phyloP scores from a whole-genome alignment of 2,329 filamentous ascomycete genomes.

The Xylariaceae sp. region DNA sequence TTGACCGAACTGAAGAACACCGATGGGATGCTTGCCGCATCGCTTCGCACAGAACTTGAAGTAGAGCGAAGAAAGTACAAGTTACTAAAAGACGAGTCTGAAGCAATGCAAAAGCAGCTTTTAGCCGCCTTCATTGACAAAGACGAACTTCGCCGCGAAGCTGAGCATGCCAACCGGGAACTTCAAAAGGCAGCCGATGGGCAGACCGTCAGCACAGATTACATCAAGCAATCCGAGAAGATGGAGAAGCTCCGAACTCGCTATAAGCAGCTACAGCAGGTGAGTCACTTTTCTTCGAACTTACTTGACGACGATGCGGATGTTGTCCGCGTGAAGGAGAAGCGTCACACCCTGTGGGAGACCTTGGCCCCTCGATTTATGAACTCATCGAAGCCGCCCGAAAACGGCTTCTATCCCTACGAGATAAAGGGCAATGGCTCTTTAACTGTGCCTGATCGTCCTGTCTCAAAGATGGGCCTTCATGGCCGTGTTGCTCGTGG shows the following conservation, averaged over 20 bases:
- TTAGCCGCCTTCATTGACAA: conserved; percentile 65
- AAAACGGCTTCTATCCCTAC: conserved; percentile 30
- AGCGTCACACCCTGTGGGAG: conserved; percentile 35
- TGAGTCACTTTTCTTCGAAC: conserved; percentile 47
- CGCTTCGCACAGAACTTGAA: conserved; percentile 64
- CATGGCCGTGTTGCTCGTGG: conserved; percentile 5
- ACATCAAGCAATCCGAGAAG: conserved; percentile 53
- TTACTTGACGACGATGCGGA: conserved; percentile 26
- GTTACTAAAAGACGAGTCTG: conserved; percentile 56
- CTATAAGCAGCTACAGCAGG: conserved; percentile 64
- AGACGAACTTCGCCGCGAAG: conserved; percentile 62
- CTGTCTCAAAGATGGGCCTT: conserved; percentile 13
- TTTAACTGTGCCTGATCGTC: conserved; percentile 21
- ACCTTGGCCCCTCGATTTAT: conserved; percentile 23
- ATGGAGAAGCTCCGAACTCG: conserved; percentile 62
- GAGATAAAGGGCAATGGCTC: conserved; percentile 23
- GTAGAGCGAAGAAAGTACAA: conserved; percentile 58
- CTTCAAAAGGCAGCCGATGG: conserved; percentile 45
- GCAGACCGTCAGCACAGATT: conserved; percentile 40
- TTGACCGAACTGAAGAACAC: conserved; percentile 64
- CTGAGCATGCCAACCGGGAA: conserved; percentile 53
- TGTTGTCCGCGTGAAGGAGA: conserved; percentile 30
- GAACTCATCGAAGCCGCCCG: conserved; percentile 3
- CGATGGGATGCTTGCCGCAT: conserved; percentile 63
- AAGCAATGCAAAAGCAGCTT: conserved; percentile 64